Conservation (phyloP, 2,329 filamentous ascomycete genomes). For the Pyrenochaeta sp. region DNA sequence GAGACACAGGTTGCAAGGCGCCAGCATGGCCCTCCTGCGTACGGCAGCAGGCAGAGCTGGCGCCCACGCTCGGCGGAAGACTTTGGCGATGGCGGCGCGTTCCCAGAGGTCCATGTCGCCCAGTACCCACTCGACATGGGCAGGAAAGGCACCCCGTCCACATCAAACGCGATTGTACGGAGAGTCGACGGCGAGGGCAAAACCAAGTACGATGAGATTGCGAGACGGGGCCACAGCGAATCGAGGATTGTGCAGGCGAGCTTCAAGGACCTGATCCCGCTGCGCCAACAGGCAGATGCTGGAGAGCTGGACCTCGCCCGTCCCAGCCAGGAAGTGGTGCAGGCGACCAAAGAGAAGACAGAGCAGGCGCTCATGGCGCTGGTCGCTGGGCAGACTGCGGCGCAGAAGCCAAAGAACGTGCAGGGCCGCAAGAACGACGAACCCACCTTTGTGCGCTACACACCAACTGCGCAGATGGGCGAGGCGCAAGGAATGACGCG, state of each 20-base stretch:
- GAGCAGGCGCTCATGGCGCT: slow-evolving; percentile 84
- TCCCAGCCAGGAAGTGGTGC: slow-evolving; percentile 84
- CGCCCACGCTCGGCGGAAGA: slow-evolving; percentile 87
- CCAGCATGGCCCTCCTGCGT: slow-evolving; percentile 84
- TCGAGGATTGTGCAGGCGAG: slow-evolving; percentile 89
- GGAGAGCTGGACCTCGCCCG: slow-evolving; percentile 89
- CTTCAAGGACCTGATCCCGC: slow-evolving; percentile 95
- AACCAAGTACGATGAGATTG: slow-evolving; percentile 96
- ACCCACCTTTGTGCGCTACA: slow-evolving; percentile 94
- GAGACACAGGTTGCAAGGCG: slow-evolving; percentile 79
- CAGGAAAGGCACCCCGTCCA: slow-evolving; percentile 66
- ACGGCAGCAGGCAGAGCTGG: slow-evolving; percentile 89
- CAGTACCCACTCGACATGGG: slow-evolving; percentile 98
- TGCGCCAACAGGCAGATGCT: slow-evolving; percentile 90
- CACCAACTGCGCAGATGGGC: slow-evolving; percentile 96
- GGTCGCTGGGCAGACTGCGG: slow-evolving; percentile 84
- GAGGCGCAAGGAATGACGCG: slow-evolving; percentile 85
- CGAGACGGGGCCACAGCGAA: slow-evolving; percentile 84
- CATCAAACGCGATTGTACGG: slow-evolving; percentile 88
- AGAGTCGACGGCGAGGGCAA: slow-evolving; percentile 92
- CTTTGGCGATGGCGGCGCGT: slow-evolving; percentile 95
- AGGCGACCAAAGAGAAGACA: slow-evolving; percentile 85
- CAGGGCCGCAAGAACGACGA: slow-evolving; percentile 82
- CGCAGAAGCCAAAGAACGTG: slow-evolving; percentile 96
- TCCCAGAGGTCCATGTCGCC: slow-evolving; percentile 90